Evolutionary conservation across 2,329 filamentous ascomycete genomes (phyloP), one percentile per base, ranked within the genome.

Genomic region (Cercospora canescens): DNA sequence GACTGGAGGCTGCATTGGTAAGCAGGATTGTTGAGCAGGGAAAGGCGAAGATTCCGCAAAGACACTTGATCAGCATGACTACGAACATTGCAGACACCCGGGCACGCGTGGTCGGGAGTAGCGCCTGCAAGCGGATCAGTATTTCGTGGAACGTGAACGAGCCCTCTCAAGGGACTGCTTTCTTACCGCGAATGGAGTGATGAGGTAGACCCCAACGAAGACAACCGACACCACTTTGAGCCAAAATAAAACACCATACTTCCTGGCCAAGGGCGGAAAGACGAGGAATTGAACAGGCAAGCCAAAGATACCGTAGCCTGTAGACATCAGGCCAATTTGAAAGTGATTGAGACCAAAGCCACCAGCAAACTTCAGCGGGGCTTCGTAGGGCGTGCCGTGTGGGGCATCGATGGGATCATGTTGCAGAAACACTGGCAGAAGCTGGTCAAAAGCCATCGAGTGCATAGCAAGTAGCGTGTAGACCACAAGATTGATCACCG

Each of bases 1-100:
- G 81, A 62, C 90, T 93, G 1, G 84, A 80, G 4, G 93, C 93
- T 9, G 90, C 92, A 79, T 97, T 97, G 30, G 94, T 97, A 39
- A 98, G 85, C 56, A 98, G 83, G 72, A 98, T 97, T 6, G 92
- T 96, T 28, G 87, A 90, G 74, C 92, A 95, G 0, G 95, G 94
- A 76, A 97, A 97, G 0, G 91, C 91, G 74, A 97, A 90, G 69
- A 96, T 95, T 66, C 89, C 88, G 41, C 86, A 87, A 62, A 91
- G 85, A 9, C 90, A 89, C 77, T 96, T 96, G 73, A 89, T 71
- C 48, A 92, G 79, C 82, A 97, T 88, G 39, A 96, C 80, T 0
- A 79, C 65, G 63, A 93, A 84, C 58, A 96, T 82, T 5, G 76
- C 85, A 1, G 81, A 78, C 72, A 91, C 86, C 61, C 91, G 90